A percentile compares a stretch with the other conserved stretches of the same genome.
phyloP scores from a whole-genome alignment of 495 filamentous ascomycete species.

The Cudoniella acicularis region DNA sequence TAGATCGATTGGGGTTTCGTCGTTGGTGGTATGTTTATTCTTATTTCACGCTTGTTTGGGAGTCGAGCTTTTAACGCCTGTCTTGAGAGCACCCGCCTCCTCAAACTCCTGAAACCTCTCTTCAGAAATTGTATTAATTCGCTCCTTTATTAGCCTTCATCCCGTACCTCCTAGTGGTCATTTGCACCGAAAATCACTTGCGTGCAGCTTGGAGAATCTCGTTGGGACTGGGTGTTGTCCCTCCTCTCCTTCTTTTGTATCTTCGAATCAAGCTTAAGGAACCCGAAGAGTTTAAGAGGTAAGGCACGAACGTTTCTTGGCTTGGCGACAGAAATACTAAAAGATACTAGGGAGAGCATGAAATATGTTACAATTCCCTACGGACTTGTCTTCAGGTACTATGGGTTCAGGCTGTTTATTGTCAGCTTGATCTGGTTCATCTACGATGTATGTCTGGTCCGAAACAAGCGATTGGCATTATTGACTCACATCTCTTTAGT shows the following conservation, averaged over 20 bases:
- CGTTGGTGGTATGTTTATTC: conserved; percentile 42
- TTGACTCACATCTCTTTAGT: conserved; percentile 29
- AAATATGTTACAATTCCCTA: conserved; percentile 53
- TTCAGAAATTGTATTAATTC: too few relatives aligned
- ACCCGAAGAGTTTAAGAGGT: conserved; percentile 71
- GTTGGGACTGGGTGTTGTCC: conserved; percentile 75
- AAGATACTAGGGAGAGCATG: conserved; percentile 38
- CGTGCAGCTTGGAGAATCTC: conserved; percentile 72
- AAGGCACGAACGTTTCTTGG: neutral
- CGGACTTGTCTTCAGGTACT: conserved; percentile 48
- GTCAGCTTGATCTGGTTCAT: conserved; percentile 88
- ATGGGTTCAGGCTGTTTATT: conserved; percentile 58
- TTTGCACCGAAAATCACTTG: conserved; percentile 63
- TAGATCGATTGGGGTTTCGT: conserved; percentile 83
- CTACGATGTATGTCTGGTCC: conserved; percentile 56
- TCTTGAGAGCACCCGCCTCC: neutral
- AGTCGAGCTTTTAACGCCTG: neutral
- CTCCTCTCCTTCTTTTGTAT: conserved; percentile 70
- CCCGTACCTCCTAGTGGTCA: conserved; percentile 64
- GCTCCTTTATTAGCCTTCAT: too few relatives aligned
- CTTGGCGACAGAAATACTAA: conserved; percentile 11
- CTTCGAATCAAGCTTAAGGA: conserved; percentile 74
- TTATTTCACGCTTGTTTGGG: neutral
- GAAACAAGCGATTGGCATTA: neutral
- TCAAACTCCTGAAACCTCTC: neutral